Conservation (phyloP, 805 yeast genomes). For the Spathaspora hagerdaliae region DNA sequence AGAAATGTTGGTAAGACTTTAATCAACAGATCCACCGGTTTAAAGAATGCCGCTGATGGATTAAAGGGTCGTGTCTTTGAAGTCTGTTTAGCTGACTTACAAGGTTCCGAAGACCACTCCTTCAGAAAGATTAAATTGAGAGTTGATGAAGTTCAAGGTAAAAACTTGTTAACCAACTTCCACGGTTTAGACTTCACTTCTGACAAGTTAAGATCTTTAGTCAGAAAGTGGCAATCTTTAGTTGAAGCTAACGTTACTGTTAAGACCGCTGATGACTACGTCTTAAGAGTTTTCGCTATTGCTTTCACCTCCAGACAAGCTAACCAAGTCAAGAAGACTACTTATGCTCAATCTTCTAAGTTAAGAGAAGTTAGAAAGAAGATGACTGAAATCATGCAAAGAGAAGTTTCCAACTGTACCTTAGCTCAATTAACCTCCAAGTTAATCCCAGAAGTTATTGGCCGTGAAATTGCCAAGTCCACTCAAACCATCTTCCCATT, state of each 20-base stretch:
- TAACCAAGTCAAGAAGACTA: constrained; percentile 95
- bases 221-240: constrained; percentile 98
- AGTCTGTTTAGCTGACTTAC: constrained; percentile 94
- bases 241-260: constrained; percentile 98
- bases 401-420: constrained; percentile 93
- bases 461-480: constrained; percentile 97
- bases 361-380: constrained; percentile 96
- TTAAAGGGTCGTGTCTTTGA: constrained; percentile 97
- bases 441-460: constrained; percentile 97
- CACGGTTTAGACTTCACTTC: constrained; percentile 98
- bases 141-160: constrained; percentile 99
- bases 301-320: constrained; percentile 98
- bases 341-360: constrained; percentile 97
- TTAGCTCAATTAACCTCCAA: constrained; percentile 95
- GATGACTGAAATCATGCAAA: constrained; percentile 93
- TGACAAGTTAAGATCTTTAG: constrained; percentile 95
- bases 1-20: constrained; percentile 98
- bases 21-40: constrained; percentile 97
- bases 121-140: constrained; percentile 96
- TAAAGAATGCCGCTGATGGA: constrained; percentile 96
- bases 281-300: constrained; percentile 92
- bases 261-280: constrained; percentile 97
- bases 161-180: constrained; percentile 98
- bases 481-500: constrained; percentile 94
- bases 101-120: constrained; percentile 98